phyloP scores from a whole-genome alignment of 2,329 filamentous ascomycete species.

The Onygenales sp. region DNA sequence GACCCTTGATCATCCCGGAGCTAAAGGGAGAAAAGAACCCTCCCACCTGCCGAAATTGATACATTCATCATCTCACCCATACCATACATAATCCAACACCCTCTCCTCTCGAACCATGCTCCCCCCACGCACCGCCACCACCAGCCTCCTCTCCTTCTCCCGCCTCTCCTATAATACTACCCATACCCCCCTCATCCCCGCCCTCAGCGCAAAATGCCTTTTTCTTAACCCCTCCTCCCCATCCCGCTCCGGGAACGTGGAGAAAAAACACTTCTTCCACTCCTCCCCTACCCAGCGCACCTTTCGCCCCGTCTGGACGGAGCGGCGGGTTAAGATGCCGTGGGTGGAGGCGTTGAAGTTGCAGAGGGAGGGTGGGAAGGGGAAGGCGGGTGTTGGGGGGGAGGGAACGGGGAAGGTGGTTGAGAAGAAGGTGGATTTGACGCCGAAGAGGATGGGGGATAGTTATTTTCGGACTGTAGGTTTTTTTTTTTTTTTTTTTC shows the following conservation, averaged over 20 bases:
- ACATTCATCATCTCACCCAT: no score
- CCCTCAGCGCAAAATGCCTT: no score
- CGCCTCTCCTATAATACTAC: no score
- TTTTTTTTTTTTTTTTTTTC: conserved; percentile 13
- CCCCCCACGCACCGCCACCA: no score
- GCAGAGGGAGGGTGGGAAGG: conserved; percentile 37
- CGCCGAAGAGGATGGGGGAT: conserved; percentile 60
- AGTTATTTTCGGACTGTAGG: conserved; percentile 59
- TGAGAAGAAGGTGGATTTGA: conserved; percentile 43
- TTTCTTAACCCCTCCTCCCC: no score
- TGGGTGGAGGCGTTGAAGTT: conserved; percentile 57
- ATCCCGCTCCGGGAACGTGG: background rate
- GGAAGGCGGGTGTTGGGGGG: conserved; percentile 25
- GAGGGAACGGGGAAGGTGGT: conserved; percentile 27
- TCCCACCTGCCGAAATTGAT: no score
- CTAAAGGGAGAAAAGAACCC: no score
- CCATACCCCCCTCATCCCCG: no score
- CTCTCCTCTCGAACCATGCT: no score
- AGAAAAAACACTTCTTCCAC: conserved; percentile 18
- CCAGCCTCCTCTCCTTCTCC: no score
- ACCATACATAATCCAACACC: no score
- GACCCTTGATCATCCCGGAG: no score
- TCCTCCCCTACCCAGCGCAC: conserved; percentile 17
- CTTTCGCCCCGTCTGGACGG: conserved; percentile 35
- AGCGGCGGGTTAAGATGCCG: conserved; percentile 53